A percentile compares a stretch with the other conserved stretches of the same genome.
phyloP scores from a whole-genome alignment of 2,329 filamentous ascomycete genomes.

The Monosporascus ibericus region DNA sequence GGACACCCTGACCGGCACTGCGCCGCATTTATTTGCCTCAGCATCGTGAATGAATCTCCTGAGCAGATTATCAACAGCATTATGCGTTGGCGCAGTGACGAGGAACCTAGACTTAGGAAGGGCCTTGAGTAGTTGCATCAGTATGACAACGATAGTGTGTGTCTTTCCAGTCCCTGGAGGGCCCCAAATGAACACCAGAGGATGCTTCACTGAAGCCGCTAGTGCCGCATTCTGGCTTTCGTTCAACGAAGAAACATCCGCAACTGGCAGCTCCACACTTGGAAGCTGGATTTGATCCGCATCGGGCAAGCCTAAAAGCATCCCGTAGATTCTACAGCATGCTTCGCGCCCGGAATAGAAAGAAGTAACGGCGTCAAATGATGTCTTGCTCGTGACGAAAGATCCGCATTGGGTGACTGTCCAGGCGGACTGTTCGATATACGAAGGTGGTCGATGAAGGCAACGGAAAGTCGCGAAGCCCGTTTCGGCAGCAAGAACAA shows the following conservation, averaged over 20 bases:
- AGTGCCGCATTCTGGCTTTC: constrained; percentile 30
- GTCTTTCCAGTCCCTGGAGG: constrained; percentile 41
- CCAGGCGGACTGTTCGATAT: constrained; percentile 31
- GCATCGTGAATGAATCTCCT: constrained; percentile 21
- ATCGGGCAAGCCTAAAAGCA: background rate
- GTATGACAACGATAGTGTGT: constrained; percentile 33
- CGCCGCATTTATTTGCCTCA: background rate
- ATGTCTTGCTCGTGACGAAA: constrained; percentile 34
- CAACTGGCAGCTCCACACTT: background rate
- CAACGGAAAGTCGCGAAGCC: constrained; percentile 29
- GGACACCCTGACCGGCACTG: constrained; percentile 20
- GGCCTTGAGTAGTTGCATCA: constrained; percentile 24
- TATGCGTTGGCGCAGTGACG: constrained; percentile 37
- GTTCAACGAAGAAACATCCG: constrained; percentile 18
- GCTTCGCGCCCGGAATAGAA: constrained; percentile 22
- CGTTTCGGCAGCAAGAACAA: constrained; percentile 25
- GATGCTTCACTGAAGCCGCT: constrained; percentile 16
- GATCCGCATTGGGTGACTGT: constrained; percentile 30
- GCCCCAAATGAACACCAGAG: constrained; percentile 36
- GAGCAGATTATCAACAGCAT: constrained; percentile 39
- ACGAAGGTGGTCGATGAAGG: constrained; percentile 31
- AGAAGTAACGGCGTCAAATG: constrained; percentile 29
- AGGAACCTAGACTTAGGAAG: constrained; percentile 24
- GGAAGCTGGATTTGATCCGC: background rate
- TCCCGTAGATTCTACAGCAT: constrained; percentile 25